Percentiles rank a stretch among this genome's conserved stretches.
Evolutionary conservation across 1,139 yeast species (phyloP).

Genomic region (Suhomyces taliae): DNA sequence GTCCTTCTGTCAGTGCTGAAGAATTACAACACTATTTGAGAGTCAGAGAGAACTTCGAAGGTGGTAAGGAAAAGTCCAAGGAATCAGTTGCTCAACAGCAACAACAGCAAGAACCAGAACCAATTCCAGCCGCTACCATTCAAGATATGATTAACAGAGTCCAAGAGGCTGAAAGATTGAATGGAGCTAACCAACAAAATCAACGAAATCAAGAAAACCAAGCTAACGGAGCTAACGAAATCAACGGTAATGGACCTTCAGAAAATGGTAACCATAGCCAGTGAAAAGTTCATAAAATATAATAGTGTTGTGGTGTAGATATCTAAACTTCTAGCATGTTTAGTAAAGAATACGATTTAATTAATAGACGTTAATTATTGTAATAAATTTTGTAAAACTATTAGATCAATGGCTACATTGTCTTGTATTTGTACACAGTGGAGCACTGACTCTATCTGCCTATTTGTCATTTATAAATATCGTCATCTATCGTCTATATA

Average conservation of each 20-base stretch:
- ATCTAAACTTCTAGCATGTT: no score
- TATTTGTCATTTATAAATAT: no score
- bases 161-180: neutral
- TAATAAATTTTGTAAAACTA: no score
- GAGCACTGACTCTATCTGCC: neutral
- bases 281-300: neutral
- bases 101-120: neutral
- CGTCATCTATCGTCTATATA: no score
- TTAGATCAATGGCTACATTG: neutral
- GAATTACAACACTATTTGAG: conserved; percentile 79
- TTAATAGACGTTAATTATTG: no score
- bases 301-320: no score
- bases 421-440: neutral
- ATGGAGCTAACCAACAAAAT: neutral
- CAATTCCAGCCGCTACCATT: neutral
- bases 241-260: neutral
- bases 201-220: neutral
- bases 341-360: no score
- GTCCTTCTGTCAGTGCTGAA: conserved; percentile 85
- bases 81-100: conserved; percentile 1
- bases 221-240: neutral
- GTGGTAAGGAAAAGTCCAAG: conserved; percentile 39
- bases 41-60: conserved; percentile 79
- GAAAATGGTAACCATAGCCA: neutral
- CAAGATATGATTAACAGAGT: conserved; percentile 4